phyloP scores from a whole-genome alignment of 2,329 filamentous ascomycete species.

The Paecilomyces sp. region DNA sequence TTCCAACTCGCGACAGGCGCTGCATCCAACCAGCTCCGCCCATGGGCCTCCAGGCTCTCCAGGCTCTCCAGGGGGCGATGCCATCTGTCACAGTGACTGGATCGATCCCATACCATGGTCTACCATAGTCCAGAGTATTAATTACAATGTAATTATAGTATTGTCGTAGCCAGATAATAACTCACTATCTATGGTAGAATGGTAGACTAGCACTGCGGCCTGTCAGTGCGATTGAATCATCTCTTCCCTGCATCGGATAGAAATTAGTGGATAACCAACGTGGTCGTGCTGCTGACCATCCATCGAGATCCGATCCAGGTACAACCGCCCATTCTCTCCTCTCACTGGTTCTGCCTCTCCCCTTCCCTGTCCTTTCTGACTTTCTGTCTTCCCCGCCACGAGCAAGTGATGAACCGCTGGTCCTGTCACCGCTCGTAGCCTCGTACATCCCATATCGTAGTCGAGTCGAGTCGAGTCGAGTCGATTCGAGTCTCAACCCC shows the following conservation, averaged over 20 bases:
- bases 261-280: constrained; percentile 8
- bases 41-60: background rate
- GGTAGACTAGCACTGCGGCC: too few relatives aligned
- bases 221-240: constrained; percentile 3
- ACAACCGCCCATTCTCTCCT: constrained; percentile 6
- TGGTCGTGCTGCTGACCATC: constrained; percentile 14
- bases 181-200: too few relatives aligned
- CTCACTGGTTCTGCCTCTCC: constrained; percentile 1
- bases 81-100: too few relatives aligned
- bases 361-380: background rate
- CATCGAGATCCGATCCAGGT: constrained; percentile 10
- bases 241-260: too few relatives aligned
- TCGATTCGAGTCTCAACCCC: too few relatives aligned
- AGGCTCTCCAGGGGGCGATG: too few relatives aligned
- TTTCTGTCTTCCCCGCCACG: too few relatives aligned
- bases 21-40: constrained; percentile 2
- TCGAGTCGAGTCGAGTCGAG: too few relatives aligned
- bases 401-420: background rate
- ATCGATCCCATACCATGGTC: too few relatives aligned
- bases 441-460: background rate
- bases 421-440: background rate
- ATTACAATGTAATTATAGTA: too few relatives aligned
- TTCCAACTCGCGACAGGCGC: constrained; percentile 6
- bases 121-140: too few relatives aligned
- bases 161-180: too few relatives aligned